Base-by-base conservation (phyloP, 2,329 filamentous ascomycete species). In the Aspergillus neotritici region DNA sequence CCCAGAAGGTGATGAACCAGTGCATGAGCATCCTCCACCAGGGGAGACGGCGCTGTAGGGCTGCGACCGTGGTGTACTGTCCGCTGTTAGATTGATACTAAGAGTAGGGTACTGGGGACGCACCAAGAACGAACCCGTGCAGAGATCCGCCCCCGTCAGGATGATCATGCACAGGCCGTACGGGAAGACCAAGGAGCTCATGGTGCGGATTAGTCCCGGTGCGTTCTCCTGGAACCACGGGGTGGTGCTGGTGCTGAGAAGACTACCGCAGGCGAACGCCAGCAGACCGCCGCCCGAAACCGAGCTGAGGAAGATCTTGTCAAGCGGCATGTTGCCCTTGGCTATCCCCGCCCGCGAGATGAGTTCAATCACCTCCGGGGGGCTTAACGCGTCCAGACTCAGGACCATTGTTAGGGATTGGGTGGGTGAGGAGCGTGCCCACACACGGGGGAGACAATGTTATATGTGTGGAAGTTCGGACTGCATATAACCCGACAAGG, bases 251-350 rank as follows among this genome's bases (percentile, higher is more conserved):
- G 71, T 70, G 38, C 67, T 70, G n/a, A 77, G 59, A 0, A 63
- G 56, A 2, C 72, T 68, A 0, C 71, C 74, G 33, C 70, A 73
- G 4, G 71, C 75, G 48, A 80, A 78, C 2, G 71, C 66, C 1
- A 79, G 61, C 5, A 79, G 58, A 43, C 69, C 70, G 0, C 77
- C 77, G 4, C 75, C 75, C 35, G 75, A 71, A 32, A 78, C 67
- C 4, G 71, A 62, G 46, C 71, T 75, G 35, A 75, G 52, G 50
- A 78, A 77, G 32, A 77, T 64, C 49, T 78, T 78, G 53, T 76
- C 71, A 4, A 71, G 59, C 8, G 73, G 66, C 72, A 74, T 78
- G 43, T 73, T 68, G 8, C 73, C 74, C 54, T 79, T 79, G 41
- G 66, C 66, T 17, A 65, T 64, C 4, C 76, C 77, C n/a, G 71